Percentiles rank a stretch among this genome's conserved stretches.
phyloP scores from a whole-genome alignment of 805 yeast genomes.

The Saturnispora sekii region DNA sequence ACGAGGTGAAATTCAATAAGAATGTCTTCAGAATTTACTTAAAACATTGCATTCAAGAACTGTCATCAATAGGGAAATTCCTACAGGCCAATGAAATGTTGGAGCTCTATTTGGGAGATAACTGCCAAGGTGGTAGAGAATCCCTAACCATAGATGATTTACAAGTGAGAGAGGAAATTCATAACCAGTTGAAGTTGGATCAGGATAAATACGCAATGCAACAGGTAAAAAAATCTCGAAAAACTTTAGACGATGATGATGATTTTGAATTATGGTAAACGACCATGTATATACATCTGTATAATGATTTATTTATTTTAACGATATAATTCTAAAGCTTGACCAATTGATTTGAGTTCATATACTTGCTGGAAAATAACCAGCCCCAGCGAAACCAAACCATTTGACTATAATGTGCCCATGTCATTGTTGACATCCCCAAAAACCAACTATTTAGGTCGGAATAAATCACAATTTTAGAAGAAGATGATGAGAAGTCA shows the following conservation, averaged over 20 bases:
- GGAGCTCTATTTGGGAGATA: constrained; percentile 19
- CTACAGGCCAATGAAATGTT: constrained; percentile 23
- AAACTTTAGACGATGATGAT: constrained; percentile 20
- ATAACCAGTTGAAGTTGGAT: constrained; percentile 14
- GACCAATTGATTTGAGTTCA: constrained; percentile 62
- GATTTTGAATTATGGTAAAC: constrained; percentile 22
- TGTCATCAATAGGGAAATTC: constrained; percentile 16
- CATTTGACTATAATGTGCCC: constrained; percentile 83
- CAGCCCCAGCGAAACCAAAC: constrained; percentile 92
- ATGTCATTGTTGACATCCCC: constrained; percentile 61
- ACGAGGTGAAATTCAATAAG: constrained; percentile 14
- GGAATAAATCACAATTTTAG: constrained; percentile 28
- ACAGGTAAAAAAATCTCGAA: constrained; percentile 11
- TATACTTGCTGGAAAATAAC: constrained; percentile 68
- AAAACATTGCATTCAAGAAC: constrained; percentile 15
- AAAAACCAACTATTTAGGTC: constrained; percentile 33
- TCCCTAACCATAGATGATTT: constrained; percentile 2
- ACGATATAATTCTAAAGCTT: constrained; percentile 5
- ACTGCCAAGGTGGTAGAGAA: constrained; percentile 15
- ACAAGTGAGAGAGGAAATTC: constrained; percentile 4
- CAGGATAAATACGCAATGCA: constrained; percentile 14
- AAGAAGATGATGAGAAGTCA: no score
- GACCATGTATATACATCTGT: neutral
- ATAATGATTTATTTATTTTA: neutral
- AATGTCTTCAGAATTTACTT: constrained; percentile 18